A percentile compares a stretch with the other conserved stretches of the same genome.
Conservation (phyloP, 2,329 filamentous ascomycete species). For the Monosporascus sp. region DNA sequence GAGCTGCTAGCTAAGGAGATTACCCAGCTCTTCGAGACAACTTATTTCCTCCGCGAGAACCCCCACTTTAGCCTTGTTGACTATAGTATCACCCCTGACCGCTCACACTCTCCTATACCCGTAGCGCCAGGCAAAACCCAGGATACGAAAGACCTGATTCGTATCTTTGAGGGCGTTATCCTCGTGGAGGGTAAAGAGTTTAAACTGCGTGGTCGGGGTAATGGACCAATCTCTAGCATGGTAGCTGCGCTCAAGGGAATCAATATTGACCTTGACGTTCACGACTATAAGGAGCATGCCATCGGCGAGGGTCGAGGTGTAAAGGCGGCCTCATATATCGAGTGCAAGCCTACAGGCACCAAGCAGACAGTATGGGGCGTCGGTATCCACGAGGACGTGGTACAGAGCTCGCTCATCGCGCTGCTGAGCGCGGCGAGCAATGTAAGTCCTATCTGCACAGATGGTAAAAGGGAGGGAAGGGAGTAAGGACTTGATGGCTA, state of each 20-base stretch:
- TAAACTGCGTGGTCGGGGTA: slow-evolving; percentile 73
- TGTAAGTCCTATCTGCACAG: slow-evolving; percentile 36
- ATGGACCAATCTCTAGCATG: slow-evolving; percentile 85
- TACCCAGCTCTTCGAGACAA: slow-evolving; percentile 77
- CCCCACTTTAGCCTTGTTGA: slow-evolving; percentile 83
- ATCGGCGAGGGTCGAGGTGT: slow-evolving; percentile 77
- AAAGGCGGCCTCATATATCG: slow-evolving; percentile 94
- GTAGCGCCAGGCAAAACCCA: slow-evolving; percentile 64
- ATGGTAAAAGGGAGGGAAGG: too few species aligned
- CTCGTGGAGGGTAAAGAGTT: slow-evolving; percentile 77
- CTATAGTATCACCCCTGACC: slow-evolving; percentile 85
- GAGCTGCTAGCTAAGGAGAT: slow-evolving; percentile 85
- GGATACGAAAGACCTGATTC: slow-evolving; percentile 72
- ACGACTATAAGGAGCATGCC: slow-evolving; percentile 94
- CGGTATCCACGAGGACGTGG: slow-evolving; percentile 87
- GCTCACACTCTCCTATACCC: slow-evolving; percentile 69
- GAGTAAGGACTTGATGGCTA: slow-evolving; percentile 35
- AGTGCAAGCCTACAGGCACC: slow-evolving; percentile 68
- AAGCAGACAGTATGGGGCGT: slow-evolving; percentile 81
- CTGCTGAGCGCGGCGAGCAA: slow-evolving; percentile 80
- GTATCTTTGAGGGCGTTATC: slow-evolving; percentile 81
- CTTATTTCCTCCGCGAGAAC: slow-evolving; percentile 80
- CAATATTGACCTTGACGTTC: slow-evolving; percentile 83
- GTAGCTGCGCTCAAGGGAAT: slow-evolving; percentile 74
- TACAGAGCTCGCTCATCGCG: slow-evolving; percentile 83